A percentile compares a stretch with the other conserved stretches of the same genome.
Conservation (phyloP, 2,329 filamentous ascomycete species). For the Cryphonectria japonica region DNA sequence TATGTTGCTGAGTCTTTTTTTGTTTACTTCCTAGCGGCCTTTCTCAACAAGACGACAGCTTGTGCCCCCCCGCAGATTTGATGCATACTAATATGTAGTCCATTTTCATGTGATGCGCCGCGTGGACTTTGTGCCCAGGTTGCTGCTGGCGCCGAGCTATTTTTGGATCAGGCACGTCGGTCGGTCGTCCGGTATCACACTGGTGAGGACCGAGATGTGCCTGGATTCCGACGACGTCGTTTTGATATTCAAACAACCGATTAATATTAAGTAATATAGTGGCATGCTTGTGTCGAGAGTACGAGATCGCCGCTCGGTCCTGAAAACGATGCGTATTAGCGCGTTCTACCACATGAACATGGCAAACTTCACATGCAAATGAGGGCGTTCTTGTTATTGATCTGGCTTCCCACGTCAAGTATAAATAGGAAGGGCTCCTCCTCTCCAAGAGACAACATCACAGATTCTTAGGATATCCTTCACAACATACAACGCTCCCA, state of each 20-base stretch:
- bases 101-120: not conserved
- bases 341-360: not conserved
- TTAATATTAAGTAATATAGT: not conserved
- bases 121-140: not conserved
- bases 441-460: not conserved
- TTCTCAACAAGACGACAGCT: not conserved
- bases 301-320: not conserved
- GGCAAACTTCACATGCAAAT: not conserved
- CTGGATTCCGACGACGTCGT: not conserved
- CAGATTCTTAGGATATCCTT: not conserved
- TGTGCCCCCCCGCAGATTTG: too few species aligned
- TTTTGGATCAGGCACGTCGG: not conserved
- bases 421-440: not conserved
- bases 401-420: not conserved
- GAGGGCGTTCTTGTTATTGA: not conserved
- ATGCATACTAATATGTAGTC: not conserved
- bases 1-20: not conserved
- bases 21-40: not conserved
- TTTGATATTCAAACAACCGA: not conserved
- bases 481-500: not conserved
- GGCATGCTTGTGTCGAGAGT: not conserved
- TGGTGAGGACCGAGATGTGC: not conserved
- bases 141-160: not conserved
- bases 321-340: not conserved
- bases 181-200: not conserved